Conservation (phyloP, 2,329 filamentous ascomycete genomes). For the Xylariales sp. region DNA sequence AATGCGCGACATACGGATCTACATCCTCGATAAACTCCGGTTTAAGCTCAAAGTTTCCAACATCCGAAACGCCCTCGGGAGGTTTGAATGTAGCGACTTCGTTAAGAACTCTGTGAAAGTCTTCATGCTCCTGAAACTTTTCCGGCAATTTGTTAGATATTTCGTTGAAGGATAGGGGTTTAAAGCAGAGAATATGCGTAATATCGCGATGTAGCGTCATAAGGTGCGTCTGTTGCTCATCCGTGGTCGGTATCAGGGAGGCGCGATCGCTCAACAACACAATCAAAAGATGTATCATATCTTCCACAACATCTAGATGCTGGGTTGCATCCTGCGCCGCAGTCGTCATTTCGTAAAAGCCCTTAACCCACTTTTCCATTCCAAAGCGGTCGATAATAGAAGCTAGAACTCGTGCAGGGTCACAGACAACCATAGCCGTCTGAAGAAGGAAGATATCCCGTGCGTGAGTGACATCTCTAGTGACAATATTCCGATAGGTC, state of each 20-base stretch:
- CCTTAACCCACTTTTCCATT: conserved; percentile 87
- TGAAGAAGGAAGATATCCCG: conserved; percentile 95
- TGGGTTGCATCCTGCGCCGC: conserved; percentile 86
- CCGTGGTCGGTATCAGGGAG: conserved; percentile 76
- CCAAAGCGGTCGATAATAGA: conserved; percentile 93
- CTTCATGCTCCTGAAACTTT: conserved; percentile 87
- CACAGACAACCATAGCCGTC: conserved; percentile 86
- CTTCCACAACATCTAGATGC: conserved; percentile 92
- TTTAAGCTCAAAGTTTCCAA: conserved; percentile 93
- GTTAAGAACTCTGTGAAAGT: conserved; percentile 85
- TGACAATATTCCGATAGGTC: conserved; percentile 88
- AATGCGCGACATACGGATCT: conserved; percentile 96
- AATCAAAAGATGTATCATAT: conserved; percentile 93
- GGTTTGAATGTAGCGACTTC: conserved; percentile 90
- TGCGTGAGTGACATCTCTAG: conserved; percentile 92
- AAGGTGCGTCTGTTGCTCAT: conserved; percentile 72
- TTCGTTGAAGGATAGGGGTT: conserved; percentile 93
- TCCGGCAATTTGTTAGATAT: conserved; percentile 88
- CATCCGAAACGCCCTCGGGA: conserved; percentile 91
- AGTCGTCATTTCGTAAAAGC: conserved; percentile 78
- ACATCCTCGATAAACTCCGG: conserved; percentile 86
- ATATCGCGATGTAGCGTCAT: conserved; percentile 87
- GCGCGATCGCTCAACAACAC: conserved; percentile 90
- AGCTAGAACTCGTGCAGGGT: conserved; percentile 84
- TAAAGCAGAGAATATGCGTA: conserved; percentile 94